phyloP scores from a whole-genome alignment of 164 flowering plant genomes.

The Chloranthus sessilifolius region DNA sequence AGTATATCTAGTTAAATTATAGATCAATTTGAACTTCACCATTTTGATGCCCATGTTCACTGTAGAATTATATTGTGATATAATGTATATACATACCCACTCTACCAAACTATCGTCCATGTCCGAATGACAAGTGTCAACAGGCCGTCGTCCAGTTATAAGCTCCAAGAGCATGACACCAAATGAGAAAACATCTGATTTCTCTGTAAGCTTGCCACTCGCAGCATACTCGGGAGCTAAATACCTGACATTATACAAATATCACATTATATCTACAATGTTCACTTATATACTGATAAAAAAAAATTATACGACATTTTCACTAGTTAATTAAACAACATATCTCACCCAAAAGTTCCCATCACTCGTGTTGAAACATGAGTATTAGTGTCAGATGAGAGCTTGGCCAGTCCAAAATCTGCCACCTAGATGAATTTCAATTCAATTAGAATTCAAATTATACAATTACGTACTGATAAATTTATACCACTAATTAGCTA shows the following conservation, averaged over 20 bases:
- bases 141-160: constrained; percentile 68
- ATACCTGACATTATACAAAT: constrained; percentile 43
- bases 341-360: constrained; percentile 97
- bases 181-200: constrained; percentile 83
- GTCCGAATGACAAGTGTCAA: constrained; percentile 27
- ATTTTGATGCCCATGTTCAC: too few species aligned
- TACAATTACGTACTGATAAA: too few species aligned
- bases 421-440: constrained; percentile 49
- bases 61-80: too few species aligned
- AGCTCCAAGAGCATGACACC: constrained; percentile 83
- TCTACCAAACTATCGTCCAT: constrained; percentile 80
- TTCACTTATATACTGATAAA: not conserved
- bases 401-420: constrained; percentile 88
- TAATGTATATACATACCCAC: constrained; percentile 64
- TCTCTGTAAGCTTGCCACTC: constrained; percentile 84
- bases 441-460: not conserved
- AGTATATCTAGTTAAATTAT: too few species aligned
- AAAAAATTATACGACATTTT: too few species aligned
- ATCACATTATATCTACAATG: not conserved
- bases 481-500: too few species aligned
- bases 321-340: too few species aligned
- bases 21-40: too few species aligned
- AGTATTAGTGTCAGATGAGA: constrained; percentile 52
- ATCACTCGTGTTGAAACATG: constrained; percentile 90
- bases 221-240: constrained; percentile 92